These are phyloP conservation scores for Gossypium trilobum DNA, from an alignment of 441 rosid genomes.

Conservation along the genomic window DNA sequence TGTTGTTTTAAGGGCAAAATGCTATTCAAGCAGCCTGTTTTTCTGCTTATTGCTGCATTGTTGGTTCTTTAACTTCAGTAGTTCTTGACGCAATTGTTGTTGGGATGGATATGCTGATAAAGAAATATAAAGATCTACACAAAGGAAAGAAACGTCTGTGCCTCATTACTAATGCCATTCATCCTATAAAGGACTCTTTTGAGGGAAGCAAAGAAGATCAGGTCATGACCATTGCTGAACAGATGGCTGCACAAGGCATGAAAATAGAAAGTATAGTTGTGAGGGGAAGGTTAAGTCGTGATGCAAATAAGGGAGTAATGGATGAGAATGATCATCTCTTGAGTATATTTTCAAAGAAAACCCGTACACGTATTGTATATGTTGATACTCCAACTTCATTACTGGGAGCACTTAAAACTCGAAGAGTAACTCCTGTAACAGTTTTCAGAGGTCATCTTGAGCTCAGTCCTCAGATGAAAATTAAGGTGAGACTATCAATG, in stretches of 20 bases:
- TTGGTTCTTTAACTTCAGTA: constrained; percentile 49
- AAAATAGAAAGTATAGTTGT: constrained; percentile 61
- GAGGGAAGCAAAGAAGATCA: constrained; percentile 86
- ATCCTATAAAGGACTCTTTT: constrained; percentile 65
- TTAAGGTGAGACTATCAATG: constrained; percentile 46
- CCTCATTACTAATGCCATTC: constrained; percentile 62
- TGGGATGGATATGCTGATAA: constrained; percentile 91
- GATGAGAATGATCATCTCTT: constrained; percentile 67
- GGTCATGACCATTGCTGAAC: constrained; percentile 53
- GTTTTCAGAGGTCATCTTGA: constrained; percentile 82
- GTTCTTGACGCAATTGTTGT: constrained; percentile 89
- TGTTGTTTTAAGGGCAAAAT: neutral
- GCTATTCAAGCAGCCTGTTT: neutral
- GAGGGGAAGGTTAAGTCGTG: constrained; percentile 31
- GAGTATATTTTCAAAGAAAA: constrained; percentile 50
- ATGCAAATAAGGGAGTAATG: constrained; percentile 31
- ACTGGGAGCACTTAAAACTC: constrained; percentile 73
- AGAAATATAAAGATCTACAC: constrained; percentile 43
- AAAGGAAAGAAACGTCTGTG: constrained; percentile 80
- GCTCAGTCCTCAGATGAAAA: constrained; percentile 54
- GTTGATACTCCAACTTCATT: constrained; percentile 67
- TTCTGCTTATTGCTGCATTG: constrained; percentile 8
- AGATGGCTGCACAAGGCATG: constrained; percentile 60
- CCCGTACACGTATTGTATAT: constrained; percentile 40
- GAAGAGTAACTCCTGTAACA: constrained; percentile 69